A percentile compares a stretch with the other conserved stretches of the same genome.
phyloP scores from a whole-genome alignment of 2,329 filamentous ascomycete species.

The Leptodontidium sp. region DNA sequence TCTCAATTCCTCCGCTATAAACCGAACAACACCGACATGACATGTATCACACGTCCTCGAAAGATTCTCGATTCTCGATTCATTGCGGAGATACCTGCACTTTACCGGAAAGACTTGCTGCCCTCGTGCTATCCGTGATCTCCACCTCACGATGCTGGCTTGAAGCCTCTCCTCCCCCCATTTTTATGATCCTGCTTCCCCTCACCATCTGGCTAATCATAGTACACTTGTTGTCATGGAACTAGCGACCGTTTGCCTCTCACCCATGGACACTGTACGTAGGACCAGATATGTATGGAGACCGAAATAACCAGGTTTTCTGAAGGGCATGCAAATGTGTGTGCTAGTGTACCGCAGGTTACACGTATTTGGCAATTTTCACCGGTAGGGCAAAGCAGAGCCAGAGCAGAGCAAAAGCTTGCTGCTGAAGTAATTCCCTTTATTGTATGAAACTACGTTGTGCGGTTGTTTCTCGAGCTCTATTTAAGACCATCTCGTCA shows the following conservation, averaged over 20 bases:
- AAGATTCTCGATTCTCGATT: neutral
- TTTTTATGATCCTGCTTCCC: neutral
- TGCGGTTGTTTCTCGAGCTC: neutral
- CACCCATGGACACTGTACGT: neutral
- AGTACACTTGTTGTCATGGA: conserved; percentile 9
- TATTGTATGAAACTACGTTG: neutral
- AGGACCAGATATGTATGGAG: neutral
- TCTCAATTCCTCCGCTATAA: neutral
- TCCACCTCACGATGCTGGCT: neutral
- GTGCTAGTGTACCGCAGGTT: conserved; percentile 7
- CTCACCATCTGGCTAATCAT: neutral
- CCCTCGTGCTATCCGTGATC: neutral
- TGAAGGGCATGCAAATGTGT: neutral
- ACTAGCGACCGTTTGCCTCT: neutral
- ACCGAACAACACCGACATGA: neutral
- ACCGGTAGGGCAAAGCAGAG: conserved; percentile 10
- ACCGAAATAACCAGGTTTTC: neutral
- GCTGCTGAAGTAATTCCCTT: neutral
- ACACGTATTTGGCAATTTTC: conserved; percentile 8
- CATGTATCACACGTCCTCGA: neutral
- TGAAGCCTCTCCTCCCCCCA: neutral
- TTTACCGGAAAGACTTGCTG: neutral
- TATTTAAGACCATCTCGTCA: neutral
- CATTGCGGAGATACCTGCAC: neutral
- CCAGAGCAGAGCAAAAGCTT: neutral